A percentile compares a stretch with the other conserved stretches of the same genome.
Conservation (phyloP, 805 yeast genomes). For the Metschnikowia chrysomelidarum region DNA sequence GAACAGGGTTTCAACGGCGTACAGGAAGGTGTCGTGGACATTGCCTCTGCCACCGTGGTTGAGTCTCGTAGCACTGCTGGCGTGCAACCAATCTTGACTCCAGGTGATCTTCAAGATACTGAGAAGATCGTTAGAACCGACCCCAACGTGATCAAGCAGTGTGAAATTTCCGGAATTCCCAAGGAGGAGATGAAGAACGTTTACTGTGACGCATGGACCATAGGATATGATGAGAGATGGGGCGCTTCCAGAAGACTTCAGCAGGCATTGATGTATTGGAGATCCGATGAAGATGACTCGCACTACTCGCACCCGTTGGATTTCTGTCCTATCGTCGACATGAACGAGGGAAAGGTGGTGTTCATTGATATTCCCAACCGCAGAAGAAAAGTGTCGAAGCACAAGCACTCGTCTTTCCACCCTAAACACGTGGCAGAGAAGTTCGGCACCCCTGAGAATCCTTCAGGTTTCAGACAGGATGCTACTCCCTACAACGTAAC, state of each 20-base stretch:
- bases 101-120: constrained; percentile 58
- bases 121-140: constrained; percentile 65
- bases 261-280: constrained; percentile 76
- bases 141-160: constrained; percentile 68
- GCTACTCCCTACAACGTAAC: constrained; percentile 65
- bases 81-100: constrained; percentile 72
- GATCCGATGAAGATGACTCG: constrained; percentile 72
- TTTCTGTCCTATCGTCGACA: constrained; percentile 79
- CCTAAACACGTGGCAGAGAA: constrained; percentile 59
- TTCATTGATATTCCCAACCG: constrained; percentile 72
- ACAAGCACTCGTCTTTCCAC: constrained; percentile 66
- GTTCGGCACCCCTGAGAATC: constrained; percentile 47
- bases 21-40: constrained; percentile 67
- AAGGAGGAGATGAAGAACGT: constrained; percentile 55
- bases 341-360: constrained; percentile 63
- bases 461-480: constrained; percentile 53
- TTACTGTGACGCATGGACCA: constrained; percentile 67
- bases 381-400: constrained; percentile 70
- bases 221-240: constrained; percentile 74
- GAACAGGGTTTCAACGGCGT: constrained; percentile 59
- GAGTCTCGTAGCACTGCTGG: constrained; percentile 50
- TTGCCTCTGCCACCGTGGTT: constrained; percentile 46
- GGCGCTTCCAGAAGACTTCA: constrained; percentile 70
- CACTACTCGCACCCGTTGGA: constrained; percentile 74
- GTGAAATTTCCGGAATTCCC: constrained; percentile 66